Percentiles rank a stretch among this genome's conserved stretches.
Evolutionary conservation across 2,329 filamentous ascomycete genomes (phyloP).

Genomic region (Ascochyta lentis): DNA sequence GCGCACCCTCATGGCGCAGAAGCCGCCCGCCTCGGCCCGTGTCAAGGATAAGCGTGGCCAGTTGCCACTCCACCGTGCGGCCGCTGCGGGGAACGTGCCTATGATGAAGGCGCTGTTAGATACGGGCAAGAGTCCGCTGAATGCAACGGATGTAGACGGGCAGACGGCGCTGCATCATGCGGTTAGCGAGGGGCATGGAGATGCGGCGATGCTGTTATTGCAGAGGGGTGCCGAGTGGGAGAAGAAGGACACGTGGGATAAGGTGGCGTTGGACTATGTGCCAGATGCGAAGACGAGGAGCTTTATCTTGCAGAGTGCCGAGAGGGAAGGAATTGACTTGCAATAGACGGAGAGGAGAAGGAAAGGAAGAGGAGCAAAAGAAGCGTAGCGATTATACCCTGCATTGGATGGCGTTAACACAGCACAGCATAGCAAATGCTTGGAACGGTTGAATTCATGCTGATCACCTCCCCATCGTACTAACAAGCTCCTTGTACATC

Average conservation of each 20-base stretch:
- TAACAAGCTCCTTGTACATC: conserved; percentile 93
- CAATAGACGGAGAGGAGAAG: conserved; percentile 21
- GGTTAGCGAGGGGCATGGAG: conserved; percentile 76
- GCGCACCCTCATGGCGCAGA: conserved; percentile 74
- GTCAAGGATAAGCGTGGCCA: conserved; percentile 88
- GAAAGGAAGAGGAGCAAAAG: background rate
- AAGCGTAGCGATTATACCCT: conserved; percentile 10
- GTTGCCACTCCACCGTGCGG: conserved; percentile 87
- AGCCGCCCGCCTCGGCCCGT: conserved; percentile 71
- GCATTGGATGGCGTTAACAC: conserved; percentile 12
- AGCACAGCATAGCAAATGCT: background rate
- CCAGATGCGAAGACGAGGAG: conserved; percentile 84
- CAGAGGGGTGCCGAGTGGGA: conserved; percentile 84
- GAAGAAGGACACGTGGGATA: conserved; percentile 75
- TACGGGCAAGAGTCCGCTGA: conserved; percentile 78
- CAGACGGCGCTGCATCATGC: conserved; percentile 90
- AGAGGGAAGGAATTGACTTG: conserved; percentile 81
- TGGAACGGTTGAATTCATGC: background rate
- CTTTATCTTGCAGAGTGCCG: conserved; percentile 79
- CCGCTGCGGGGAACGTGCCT: conserved; percentile 86
- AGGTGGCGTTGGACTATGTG: conserved; percentile 77
- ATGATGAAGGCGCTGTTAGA: conserved; percentile 83
- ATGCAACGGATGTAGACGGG: conserved; percentile 81
- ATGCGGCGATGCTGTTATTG: conserved; percentile 81
- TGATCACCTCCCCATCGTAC: conserved; percentile 64